Evolutionary conservation across 2,329 filamentous ascomycete genomes (phyloP).

Genomic region (Didymella keratinophila): DNA sequence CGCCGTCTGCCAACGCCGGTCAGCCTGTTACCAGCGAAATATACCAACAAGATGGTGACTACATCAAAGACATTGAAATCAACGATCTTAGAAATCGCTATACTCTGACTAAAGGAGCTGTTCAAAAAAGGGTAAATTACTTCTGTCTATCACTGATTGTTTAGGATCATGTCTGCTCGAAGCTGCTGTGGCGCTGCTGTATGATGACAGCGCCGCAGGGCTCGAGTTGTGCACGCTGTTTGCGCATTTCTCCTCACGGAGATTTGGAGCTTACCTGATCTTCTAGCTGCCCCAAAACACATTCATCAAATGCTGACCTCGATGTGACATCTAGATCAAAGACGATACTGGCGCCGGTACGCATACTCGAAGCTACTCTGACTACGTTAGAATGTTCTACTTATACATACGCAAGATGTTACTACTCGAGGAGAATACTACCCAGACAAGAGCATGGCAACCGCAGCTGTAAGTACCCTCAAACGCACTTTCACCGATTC

Average conservation of each 20-base stretch:
- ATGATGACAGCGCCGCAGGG: constrained; percentile 65
- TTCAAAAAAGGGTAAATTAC: constrained; percentile 99
- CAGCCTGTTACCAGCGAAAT: constrained; percentile 73
- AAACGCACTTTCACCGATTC: background rate
- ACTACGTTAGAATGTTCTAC: constrained; percentile 62
- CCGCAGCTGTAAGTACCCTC: constrained; percentile 72
- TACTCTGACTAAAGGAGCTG: constrained; percentile 93
- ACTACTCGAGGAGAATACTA: constrained; percentile 97
- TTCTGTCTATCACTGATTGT: constrained; percentile 73
- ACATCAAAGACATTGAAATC: constrained; percentile 98
- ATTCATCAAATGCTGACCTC: constrained; percentile 93
- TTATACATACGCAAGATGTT: constrained; percentile 85
- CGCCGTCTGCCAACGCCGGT: constrained; percentile 59
- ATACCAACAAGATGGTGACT: constrained; percentile 96
- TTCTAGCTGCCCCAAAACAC: constrained; percentile 59
- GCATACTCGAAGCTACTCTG: constrained; percentile 76
- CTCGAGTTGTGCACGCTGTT: constrained; percentile 40
- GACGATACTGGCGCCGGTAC: constrained; percentile 99
- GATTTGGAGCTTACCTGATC: constrained; percentile 58
- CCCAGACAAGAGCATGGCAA: constrained; percentile 97
- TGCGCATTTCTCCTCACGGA: constrained; percentile 47
- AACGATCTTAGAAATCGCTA: constrained; percentile 98
- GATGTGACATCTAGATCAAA: constrained; percentile 95
- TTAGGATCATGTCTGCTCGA: constrained; percentile 54
- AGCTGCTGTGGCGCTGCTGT: constrained; percentile 44